Percentiles rank a stretch among this genome's conserved stretches.
These are phyloP conservation scores for Monoraphidium neglectum DNA, from an alignment of 139 green algal genomes.

Conservation along the genomic window DNA sequence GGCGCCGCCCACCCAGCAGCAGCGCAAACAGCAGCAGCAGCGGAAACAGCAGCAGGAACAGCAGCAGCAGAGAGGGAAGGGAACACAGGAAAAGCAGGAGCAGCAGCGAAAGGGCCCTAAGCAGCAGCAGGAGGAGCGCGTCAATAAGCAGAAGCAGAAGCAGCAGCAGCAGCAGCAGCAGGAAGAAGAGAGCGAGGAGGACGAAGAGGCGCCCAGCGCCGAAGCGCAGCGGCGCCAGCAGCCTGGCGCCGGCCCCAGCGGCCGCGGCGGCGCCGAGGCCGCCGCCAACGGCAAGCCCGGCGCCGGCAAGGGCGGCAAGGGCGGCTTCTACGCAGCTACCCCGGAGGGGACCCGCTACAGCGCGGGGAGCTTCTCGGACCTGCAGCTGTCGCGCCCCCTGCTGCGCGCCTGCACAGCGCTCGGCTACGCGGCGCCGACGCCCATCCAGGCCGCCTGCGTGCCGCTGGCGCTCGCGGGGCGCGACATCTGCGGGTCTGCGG, in stretches of 20 bases:
- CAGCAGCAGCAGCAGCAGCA: constrained; percentile 18
- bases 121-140: constrained; percentile 8
- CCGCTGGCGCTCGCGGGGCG: constrained; percentile 89
- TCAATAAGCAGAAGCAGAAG: constrained; percentile 1
- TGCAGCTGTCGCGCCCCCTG: constrained; percentile 91
- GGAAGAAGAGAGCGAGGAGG: constrained; percentile 21
- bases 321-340: constrained; percentile 61
- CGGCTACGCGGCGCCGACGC: constrained; percentile 91
- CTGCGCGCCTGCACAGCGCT: constrained; percentile 75
- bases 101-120: no score
- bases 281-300: neutral
- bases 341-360: constrained; percentile 69
- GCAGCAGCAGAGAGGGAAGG: constrained; percentile 5
- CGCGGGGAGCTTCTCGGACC: constrained; percentile 77
- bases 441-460: constrained; percentile 97
- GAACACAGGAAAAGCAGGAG: constrained; percentile 1
- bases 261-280: constrained; percentile 17
- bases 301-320: neutral
- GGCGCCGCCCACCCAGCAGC: neutral
- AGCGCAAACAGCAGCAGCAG: constrained; percentile 23
- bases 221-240: neutral
- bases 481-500: constrained; percentile 93
- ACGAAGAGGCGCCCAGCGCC: neutral
- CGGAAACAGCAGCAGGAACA: constrained; percentile 5
- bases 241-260: constrained; percentile 13